These are phyloP conservation scores for Xylariaceae sp. DNA, from an alignment of 2,329 filamentous ascomycete genomes.

Conservation along the genomic window DNA sequence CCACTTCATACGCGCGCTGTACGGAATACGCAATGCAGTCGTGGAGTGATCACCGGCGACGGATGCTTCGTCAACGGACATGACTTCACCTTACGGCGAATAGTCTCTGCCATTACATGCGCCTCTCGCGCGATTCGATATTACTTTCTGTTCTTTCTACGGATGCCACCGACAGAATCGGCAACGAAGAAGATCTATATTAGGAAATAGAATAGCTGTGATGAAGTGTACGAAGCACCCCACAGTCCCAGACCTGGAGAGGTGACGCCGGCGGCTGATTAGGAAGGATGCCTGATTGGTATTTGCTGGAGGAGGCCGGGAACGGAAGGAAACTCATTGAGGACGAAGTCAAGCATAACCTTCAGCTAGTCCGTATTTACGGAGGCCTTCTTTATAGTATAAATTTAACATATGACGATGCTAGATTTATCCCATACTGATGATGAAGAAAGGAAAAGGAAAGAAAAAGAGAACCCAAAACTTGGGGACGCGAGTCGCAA, in stretches of 20 bases:
- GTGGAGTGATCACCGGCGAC: too few species aligned
- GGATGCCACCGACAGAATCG: neutral
- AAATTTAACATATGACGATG: slow-evolving; percentile 36
- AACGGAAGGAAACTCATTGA: slow-evolving; percentile 35
- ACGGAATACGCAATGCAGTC: too few species aligned
- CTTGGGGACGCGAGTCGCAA: neutral
- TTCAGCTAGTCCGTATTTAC: slow-evolving; percentile 35
- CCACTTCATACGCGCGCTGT: neutral
- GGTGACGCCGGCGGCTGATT: slow-evolving; percentile 35
- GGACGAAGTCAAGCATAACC: slow-evolving; percentile 28
- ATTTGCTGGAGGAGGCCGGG: slow-evolving; percentile 34
- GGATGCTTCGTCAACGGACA: too few species aligned
- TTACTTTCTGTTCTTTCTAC: too few species aligned
- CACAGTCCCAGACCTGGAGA: slow-evolving; percentile 35
- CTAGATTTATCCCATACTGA: slow-evolving; percentile 35
- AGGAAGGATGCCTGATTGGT: slow-evolving; percentile 30
- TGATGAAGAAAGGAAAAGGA: slow-evolving; percentile 31
- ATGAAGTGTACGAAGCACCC: slow-evolving; percentile 30
- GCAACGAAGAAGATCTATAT: neutral
- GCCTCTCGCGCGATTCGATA: too few species aligned
- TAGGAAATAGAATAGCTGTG: slow-evolving; percentile 3
- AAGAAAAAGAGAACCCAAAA: slow-evolving; percentile 16
- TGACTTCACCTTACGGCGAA: too few species aligned
- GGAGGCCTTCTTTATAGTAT: slow-evolving; percentile 31
- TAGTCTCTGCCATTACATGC: too few species aligned